Conservation (phyloP, 2,329 filamentous ascomycete species). For the Aureobasidium sp. region DNA sequence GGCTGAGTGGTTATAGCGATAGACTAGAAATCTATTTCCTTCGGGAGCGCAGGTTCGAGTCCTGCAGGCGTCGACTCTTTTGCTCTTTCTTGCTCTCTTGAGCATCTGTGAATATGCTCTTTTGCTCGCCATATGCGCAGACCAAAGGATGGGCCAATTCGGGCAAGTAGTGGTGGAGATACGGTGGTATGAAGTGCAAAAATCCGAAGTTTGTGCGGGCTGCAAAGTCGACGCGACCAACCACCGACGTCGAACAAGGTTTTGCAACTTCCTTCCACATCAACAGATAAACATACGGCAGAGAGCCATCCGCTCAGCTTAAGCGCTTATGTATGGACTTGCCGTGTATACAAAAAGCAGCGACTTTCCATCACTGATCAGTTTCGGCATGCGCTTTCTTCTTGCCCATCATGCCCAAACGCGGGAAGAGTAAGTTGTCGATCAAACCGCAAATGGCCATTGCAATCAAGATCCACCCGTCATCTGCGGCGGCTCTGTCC, state of each 20-base stretch:
- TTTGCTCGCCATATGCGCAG: not conserved
- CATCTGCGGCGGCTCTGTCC: not conserved
- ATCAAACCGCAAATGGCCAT: not conserved
- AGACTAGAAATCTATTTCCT: constrained; percentile 14
- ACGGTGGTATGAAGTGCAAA: not conserved
- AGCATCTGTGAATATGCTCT: not conserved
- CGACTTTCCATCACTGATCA: not conserved
- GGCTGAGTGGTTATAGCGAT: constrained; percentile 14
- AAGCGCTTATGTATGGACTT: not conserved
- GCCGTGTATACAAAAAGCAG: not conserved
- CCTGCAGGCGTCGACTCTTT: not conserved
- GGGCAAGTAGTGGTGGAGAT: not conserved
- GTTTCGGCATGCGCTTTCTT: not conserved
- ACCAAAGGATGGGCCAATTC: not conserved
- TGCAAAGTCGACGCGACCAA: not conserved
- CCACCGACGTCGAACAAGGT: not conserved
- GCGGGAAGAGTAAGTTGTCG: not conserved
- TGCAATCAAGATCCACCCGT: not conserved
- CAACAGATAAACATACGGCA: not conserved
- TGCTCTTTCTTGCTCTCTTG: not conserved
- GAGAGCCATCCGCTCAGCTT: not conserved
- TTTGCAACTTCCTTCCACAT: not conserved
- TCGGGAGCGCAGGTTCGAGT: constrained; percentile 10
- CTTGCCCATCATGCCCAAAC: not conserved
- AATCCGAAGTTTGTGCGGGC: not conserved